Conservation (phyloP, 768 basidiomycete species). For the Naganishia vishniacii region DNA sequence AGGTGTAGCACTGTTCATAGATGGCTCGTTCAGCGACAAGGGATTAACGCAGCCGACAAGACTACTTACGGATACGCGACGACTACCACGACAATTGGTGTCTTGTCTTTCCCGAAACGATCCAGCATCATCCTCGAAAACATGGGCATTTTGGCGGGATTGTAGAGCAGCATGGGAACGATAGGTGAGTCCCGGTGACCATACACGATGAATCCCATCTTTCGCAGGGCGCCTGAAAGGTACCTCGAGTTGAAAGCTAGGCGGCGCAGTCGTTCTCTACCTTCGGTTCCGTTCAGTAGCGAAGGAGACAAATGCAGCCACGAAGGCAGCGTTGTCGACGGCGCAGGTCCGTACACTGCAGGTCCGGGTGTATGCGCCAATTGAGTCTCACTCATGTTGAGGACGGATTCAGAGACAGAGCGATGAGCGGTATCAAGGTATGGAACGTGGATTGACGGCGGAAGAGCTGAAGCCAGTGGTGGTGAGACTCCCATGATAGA, state of each 20-base stretch:
- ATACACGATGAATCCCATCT: conserved; percentile 94
- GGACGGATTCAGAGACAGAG: conserved; percentile 48
- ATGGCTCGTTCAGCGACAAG: conserved; percentile 22
- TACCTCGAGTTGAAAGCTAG: conserved; percentile 95
- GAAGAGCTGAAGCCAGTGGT: conserved; percentile 46
- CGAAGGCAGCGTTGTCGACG: conserved; percentile 60
- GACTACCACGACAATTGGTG: conserved; percentile 80
- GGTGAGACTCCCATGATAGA: conserved; percentile 80
- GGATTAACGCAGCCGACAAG: background rate
- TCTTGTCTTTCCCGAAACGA: conserved; percentile 54
- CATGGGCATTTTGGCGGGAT: conserved; percentile 86
- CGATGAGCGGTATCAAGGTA: conserved; percentile 11
- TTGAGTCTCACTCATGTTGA: conserved; percentile 33
- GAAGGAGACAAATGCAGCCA: conserved; percentile 72
- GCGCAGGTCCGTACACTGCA: conserved; percentile 59
- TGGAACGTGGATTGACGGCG: conserved; percentile 23
- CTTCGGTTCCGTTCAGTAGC: conserved; percentile 78
- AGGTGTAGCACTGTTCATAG: conserved; percentile 61
- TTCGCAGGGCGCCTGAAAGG: conserved; percentile 74
- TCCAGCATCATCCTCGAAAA: conserved; percentile 78
- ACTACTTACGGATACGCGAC: conserved; percentile 62
- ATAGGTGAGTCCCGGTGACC: conserved; percentile 87
- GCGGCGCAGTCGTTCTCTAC: conserved; percentile 70
- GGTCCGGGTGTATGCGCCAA: conserved; percentile 29
- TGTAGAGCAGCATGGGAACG: conserved; percentile 83